A percentile compares a stretch with the other conserved stretches of the same genome.
Evolutionary conservation across 23 red algal genomes (phyloP).

Genomic region (Gracilaria gracilis): DNA sequence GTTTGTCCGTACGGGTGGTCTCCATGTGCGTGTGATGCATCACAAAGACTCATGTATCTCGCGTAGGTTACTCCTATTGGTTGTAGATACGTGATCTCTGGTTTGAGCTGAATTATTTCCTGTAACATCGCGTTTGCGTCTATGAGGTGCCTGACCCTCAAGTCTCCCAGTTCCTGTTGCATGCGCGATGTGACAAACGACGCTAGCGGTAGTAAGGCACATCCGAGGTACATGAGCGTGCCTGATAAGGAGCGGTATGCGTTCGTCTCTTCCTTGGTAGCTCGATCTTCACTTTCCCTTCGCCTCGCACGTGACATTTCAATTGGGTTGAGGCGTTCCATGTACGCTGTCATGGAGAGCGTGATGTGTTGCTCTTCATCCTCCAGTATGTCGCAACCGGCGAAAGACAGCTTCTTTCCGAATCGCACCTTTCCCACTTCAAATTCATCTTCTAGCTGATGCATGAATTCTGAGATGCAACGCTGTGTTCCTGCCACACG

Average conservation of each 20-base stretch:
- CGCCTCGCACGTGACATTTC: background rate
- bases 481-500: background rate
- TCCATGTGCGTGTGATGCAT: background rate
- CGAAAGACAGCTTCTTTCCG: background rate
- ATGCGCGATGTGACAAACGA: background rate
- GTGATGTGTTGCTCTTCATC: background rate
- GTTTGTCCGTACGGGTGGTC: background rate
- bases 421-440: conserved; percentile 7
- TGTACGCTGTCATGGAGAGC: conserved; percentile 20
- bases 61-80: background rate
- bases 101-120: background rate
- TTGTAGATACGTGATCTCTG: background rate
- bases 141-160: too few relatives aligned
- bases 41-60: background rate
- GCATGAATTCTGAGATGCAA: background rate
- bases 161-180: conserved; percentile 19
- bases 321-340: background rate
- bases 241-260: background rate
- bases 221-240: background rate
- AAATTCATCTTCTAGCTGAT: background rate
- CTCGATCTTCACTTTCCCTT: background rate
- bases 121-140: too few relatives aligned
- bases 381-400: conserved; percentile 18
- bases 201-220: background rate
- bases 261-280: background rate